These are phyloP conservation scores for Artemisia annua DNA, from an alignment of 129 eudicot genomes.

Conservation along the genomic window DNA sequence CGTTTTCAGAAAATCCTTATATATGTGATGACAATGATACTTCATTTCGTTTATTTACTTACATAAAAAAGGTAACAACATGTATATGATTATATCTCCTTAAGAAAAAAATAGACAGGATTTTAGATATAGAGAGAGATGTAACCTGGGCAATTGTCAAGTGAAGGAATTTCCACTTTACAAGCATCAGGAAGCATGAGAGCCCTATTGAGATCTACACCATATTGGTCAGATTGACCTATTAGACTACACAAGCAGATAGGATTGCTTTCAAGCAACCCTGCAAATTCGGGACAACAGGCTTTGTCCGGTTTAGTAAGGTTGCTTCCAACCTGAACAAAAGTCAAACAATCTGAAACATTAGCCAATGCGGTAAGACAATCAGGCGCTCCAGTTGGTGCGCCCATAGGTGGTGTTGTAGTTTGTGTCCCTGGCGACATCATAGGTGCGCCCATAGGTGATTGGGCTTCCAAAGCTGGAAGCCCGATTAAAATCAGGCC, in stretches of 20 bases:
- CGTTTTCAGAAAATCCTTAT: slow-evolving; percentile 2
- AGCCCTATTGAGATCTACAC: slow-evolving; percentile 37
- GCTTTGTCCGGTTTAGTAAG: slow-evolving; percentile 34
- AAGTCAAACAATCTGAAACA: slow-evolving; percentile 41
- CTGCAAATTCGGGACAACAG: slow-evolving; percentile 46
- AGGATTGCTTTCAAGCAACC: slow-evolving; percentile 41
- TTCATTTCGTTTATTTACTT: not conserved
- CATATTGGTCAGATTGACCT: slow-evolving; percentile 9
- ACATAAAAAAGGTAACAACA: not conserved
- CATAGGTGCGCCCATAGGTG: slow-evolving; percentile 30
- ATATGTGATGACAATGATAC: not conserved
- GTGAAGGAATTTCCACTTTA: slow-evolving; percentile 29
- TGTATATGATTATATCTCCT: not conserved
- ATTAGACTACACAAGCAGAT: slow-evolving; percentile 43
- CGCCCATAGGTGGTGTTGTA: not conserved
- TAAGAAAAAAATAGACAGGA: not conserved
- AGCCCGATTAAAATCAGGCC: slow-evolving; percentile 16
- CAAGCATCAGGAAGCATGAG: slow-evolving; percentile 44
- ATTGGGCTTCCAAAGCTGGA: slow-evolving; percentile 28
- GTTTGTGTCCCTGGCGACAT: slow-evolving; percentile 17
- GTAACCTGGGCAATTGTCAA: slow-evolving; percentile 39
- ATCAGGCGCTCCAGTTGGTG: slow-evolving; percentile 29
- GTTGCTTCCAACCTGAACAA: slow-evolving; percentile 36
- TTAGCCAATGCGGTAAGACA: slow-evolving; percentile 22
- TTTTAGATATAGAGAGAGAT: not conserved